Base-by-base conservation (phyloP, 1,139 yeast genomes). In the Yamadazyma diddensiae region DNA sequence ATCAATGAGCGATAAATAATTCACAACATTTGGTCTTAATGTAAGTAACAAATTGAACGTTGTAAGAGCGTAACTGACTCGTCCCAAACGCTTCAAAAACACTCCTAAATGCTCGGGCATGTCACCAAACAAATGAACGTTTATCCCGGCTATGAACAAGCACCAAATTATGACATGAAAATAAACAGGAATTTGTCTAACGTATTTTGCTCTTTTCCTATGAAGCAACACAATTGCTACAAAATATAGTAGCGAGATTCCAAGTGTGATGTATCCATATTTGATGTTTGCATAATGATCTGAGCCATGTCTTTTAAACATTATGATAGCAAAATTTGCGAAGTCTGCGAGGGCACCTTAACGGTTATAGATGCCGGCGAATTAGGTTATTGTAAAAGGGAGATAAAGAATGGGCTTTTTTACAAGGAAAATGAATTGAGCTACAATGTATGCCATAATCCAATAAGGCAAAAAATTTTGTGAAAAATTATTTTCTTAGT, bases 11-110 rank as follows among this genome's bases (percentile, higher is more conserved):
- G 73, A 65, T 36, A 84, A 55, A 46, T 85, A 86, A 2, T 77
- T 67, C 8, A 40, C 30, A 8, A 46, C 24, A 31, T 50, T 47
- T 3, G 94, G 88, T 31, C 85, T 62, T 21, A 83, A 47, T 1
- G 79, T 74, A 11, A 87, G 53, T 31, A 79, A 67, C 9, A 85
- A 59, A 35, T 79, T 68, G 21, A 86, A 59, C 0, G 95, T 94
- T 15, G 84, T 58, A 36, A 82, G 54, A 2, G 82, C 74, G 44
- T 77, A 82, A 0, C 86, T 65, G 5, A 87, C 51, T 40, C 95
- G 65, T 6, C 80, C 86, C 31, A 58, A 55, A 19, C 84, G 46
- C 40, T 68, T 68, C 12, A 62, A 39, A 7, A 53, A 35, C 3
- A 49, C 46, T 17, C 47, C 31, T 32, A 52, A 52, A 42, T 55